phyloP scores from a whole-genome alignment of 805 yeast species.

The Ogataea wickerhamii region DNA sequence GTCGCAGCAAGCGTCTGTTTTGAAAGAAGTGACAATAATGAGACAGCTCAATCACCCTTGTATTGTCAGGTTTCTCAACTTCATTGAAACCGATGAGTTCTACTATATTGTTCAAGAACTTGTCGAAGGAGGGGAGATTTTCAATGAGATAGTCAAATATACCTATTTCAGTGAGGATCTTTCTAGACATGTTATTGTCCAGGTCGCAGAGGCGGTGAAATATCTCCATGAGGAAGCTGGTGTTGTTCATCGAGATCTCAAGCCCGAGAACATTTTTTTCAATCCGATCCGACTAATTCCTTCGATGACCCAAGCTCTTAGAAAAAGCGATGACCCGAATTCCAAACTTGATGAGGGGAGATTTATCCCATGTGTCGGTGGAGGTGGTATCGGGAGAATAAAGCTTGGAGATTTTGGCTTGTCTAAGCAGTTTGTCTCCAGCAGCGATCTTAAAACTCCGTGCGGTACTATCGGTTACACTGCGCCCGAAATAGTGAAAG shows the following conservation, averaged over 20 bases:
- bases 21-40: slow-evolving; percentile 78
- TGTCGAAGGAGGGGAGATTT: slow-evolving; percentile 75
- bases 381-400: slow-evolving; percentile 86
- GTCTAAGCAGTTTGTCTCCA: slow-evolving; percentile 84
- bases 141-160: slow-evolving; percentile 72
- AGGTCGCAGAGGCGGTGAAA: slow-evolving; percentile 64
- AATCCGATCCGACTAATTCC: slow-evolving; percentile 56
- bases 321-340: slow-evolving; percentile 67
- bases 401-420: slow-evolving; percentile 95
- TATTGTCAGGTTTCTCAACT: slow-evolving; percentile 61
- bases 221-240: slow-evolving; percentile 73
- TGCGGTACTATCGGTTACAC: slow-evolving; percentile 99
- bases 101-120: slow-evolving; percentile 72
- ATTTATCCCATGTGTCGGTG: slow-evolving; percentile 77
- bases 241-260: slow-evolving; percentile 78
- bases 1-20: slow-evolving; percentile 61
- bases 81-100: slow-evolving; percentile 56
- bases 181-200: slow-evolving; percentile 67
- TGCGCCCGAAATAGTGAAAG: slow-evolving; percentile 96
- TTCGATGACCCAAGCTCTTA: slow-evolving; percentile 32
- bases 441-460: slow-evolving; percentile 84
- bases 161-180: slow-evolving; percentile 75
- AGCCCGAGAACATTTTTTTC: slow-evolving; percentile 74
- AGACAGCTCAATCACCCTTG: slow-evolving; percentile 61
- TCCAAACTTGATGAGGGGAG: slow-evolving; percentile 84